Evolutionary conservation across 1,139 yeast genomes (phyloP), one percentile per base, ranked within the genome.

Genomic region (Yamadazyma siamensis): DNA sequence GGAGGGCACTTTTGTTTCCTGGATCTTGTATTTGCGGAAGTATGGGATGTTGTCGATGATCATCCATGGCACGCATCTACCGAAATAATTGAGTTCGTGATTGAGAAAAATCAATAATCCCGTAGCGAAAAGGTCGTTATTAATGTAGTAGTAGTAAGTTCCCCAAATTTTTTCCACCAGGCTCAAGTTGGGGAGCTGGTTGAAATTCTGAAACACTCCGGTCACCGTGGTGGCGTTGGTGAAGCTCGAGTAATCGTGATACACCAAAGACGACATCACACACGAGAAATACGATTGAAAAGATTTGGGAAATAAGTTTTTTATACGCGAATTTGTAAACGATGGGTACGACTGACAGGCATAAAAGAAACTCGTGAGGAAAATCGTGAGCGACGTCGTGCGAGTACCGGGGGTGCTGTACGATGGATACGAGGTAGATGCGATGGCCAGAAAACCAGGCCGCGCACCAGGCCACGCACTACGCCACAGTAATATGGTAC

Each of bases 1-100:
- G 26, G 83, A 65, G 13, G 96, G 95, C 29, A 83, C 59, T 54
- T 85, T 85, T 22, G 77, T 71, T 31, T 84, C 86, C 60, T 87
- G 96, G 44, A 87, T 78, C 61, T 87, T 87, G 69, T 75, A 87
- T 54, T 70, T 76, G 46, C 77, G 71, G 65, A 86, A 85, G 53
- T 69, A 82, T 21, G 91, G 86, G 29, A 83, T 75, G 45, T 75
- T 68, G 53, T 85, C 95, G 40, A 86, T 75, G 36, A 86, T 70
- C 52, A 71, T 73, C 95, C 95, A 86, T 15, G 95, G 95, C 33
- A 86, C 49, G 52, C 88, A 80, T 54, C 95, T 76, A 30, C 86
- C 88, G 54, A 86, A 86, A 59, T 86, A 86, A 74, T 83, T 78
- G 36, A 78, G 33, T 58, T 86, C 96, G 57, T 86, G 96, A 38